phyloP scores from a whole-genome alignment of 257 asterid genomes.

The Datura wrightii region DNA sequence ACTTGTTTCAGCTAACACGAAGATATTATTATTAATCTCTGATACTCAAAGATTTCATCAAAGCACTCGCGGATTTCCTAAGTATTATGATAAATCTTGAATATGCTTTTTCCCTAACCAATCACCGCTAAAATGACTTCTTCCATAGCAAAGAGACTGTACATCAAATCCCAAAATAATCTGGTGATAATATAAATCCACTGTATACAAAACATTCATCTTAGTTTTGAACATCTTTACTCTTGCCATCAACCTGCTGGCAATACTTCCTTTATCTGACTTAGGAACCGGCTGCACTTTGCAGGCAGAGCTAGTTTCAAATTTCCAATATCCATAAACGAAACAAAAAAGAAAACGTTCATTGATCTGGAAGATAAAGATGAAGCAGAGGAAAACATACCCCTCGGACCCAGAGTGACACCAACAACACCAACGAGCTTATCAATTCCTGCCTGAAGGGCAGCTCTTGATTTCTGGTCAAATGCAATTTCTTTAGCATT shows the following conservation, averaged over 20 bases:
- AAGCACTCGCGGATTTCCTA: not conserved
- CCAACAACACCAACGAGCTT: slow-evolving; percentile 95
- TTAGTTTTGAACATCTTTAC: not conserved
- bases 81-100: not conserved
- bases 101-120: not conserved
- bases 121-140: not conserved
- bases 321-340: not conserved
- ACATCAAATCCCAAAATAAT: not conserved
- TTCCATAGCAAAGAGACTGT: not conserved
- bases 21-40: not conserved
- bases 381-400: slow-evolving; percentile 44
- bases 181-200: not conserved
- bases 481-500: slow-evolving; percentile 88
- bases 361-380: not conserved
- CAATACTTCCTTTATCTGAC: not conserved
- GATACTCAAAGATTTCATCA: not conserved
- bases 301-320: not conserved
- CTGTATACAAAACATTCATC: not conserved
- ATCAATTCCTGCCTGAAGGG: slow-evolving; percentile 93
- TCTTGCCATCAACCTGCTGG: not conserved
- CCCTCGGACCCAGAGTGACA: slow-evolving; percentile 94
- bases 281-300: not conserved
- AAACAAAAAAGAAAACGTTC: not conserved
- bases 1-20: not conserved
- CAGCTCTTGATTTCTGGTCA: slow-evolving; percentile 87